phyloP scores from a whole-genome alignment of 2,329 filamentous ascomycete genomes.

The Zasmidium cellare region DNA sequence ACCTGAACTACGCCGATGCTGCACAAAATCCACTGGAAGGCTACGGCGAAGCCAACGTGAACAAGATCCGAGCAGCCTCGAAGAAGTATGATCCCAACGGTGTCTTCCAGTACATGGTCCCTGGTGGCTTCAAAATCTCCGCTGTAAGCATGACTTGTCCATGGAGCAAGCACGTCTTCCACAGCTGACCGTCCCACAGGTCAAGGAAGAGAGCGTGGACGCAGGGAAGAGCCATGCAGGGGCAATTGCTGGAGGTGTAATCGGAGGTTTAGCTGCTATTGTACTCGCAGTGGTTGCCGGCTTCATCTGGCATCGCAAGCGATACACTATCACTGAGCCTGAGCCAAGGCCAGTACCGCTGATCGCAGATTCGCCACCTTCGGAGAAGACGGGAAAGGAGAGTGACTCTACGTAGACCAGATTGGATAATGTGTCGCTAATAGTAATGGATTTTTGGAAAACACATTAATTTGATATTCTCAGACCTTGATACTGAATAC shows the following conservation, averaged over 20 bases:
- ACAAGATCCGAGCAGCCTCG: constrained; percentile 3
- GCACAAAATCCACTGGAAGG: constrained; percentile 10
- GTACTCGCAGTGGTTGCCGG: background rate
- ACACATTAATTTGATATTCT: too few relatives aligned
- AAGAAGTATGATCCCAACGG: constrained; percentile 15
- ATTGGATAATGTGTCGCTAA: too few relatives aligned
- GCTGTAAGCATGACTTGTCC: background rate
- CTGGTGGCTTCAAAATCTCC: constrained; percentile 14
- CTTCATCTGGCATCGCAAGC: background rate
- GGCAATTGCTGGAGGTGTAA: background rate
- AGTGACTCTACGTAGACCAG: background rate
- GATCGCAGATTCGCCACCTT: background rate
- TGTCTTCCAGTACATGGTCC: constrained; percentile 12
- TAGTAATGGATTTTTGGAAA: too few relatives aligned
- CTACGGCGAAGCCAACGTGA: constrained; percentile 5
- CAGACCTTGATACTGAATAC: too few relatives aligned
- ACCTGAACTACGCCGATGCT: constrained; percentile 13
- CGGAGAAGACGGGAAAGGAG: background rate
- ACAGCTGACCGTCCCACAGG: background rate
- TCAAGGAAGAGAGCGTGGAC: background rate
- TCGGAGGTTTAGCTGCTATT: background rate
- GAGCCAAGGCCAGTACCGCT: background rate
- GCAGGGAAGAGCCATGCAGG: background rate
- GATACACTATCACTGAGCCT: background rate
- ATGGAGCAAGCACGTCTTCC: background rate